phyloP scores from a whole-genome alignment of 306 rosid species.

The Medicago lupulina region DNA sequence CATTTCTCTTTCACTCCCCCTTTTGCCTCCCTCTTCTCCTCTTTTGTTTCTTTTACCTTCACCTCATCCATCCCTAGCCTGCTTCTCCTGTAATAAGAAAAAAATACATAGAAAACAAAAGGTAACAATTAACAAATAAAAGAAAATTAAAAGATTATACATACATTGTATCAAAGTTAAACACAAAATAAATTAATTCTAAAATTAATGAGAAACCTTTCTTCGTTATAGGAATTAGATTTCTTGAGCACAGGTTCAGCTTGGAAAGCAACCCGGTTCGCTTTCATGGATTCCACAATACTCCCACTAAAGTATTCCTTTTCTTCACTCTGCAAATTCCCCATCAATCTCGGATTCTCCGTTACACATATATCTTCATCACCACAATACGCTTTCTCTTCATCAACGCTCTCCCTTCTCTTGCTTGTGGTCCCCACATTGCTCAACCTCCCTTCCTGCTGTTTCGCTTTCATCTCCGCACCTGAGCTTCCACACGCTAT shows the following conservation, averaged over 20 bases:
- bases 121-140: too few relatives aligned
- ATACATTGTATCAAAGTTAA: too few relatives aligned
- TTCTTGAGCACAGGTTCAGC: slow-evolving; percentile 55
- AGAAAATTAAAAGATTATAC: too few relatives aligned
- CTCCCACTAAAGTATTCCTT: slow-evolving; percentile 93
- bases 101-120: too few relatives aligned
- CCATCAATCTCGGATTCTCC: slow-evolving; percentile 79
- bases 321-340: slow-evolving; percentile 74
- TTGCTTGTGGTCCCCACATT: slow-evolving; percentile 29
- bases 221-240: slow-evolving; percentile 78
- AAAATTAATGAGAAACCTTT: slow-evolving; percentile 51
- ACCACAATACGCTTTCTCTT: slow-evolving; percentile 25
- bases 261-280: slow-evolving; percentile 40
- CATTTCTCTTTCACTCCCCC: slow-evolving; percentile 56
- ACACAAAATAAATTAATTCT: too few relatives aligned
- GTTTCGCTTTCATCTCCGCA: slow-evolving; percentile 51
- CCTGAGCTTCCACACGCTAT: slow-evolving; percentile 83
- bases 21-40: slow-evolving; percentile 41
- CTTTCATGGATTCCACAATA: slow-evolving; percentile 67
- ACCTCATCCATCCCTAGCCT: slow-evolving; percentile 55
- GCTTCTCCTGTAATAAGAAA: slow-evolving; percentile 48
- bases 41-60: slow-evolving; percentile 25
- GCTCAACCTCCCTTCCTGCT: slow-evolving; percentile 31
- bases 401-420: slow-evolving; percentile 39
- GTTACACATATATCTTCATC: slow-evolving; percentile 57